Evolutionary conservation across 2,329 filamentous ascomycete species (phyloP).

Genomic region (Fusarium udum): DNA sequence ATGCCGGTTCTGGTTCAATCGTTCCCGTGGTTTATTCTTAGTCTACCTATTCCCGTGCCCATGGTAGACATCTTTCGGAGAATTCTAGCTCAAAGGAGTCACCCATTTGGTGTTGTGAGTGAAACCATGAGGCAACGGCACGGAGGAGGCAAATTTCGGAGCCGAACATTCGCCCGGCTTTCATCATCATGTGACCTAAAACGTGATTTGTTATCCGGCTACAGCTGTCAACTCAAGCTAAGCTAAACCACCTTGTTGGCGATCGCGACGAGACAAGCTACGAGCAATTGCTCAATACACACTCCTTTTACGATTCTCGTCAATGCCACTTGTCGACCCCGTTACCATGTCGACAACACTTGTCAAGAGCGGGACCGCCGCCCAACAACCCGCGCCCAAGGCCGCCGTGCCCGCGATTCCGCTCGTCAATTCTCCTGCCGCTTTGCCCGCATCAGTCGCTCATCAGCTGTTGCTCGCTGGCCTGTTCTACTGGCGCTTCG

Average conservation of each 20-base stretch:
- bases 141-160: slow-evolving; percentile 21
- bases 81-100: slow-evolving; percentile 11
- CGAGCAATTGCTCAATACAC: slow-evolving; percentile 31
- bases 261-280: slow-evolving; percentile 30
- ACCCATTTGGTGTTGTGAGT: neutral
- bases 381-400: slow-evolving; percentile 43
- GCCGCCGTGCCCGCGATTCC: slow-evolving; percentile 50
- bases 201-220: slow-evolving; percentile 29
- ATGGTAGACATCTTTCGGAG: neutral
- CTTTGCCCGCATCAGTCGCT: slow-evolving; percentile 66
- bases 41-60: neutral
- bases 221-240: slow-evolving; percentile 31
- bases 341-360: slow-evolving; percentile 52
- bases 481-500: slow-evolving; percentile 71
- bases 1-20: neutral
- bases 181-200: slow-evolving; percentile 30
- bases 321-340: slow-evolving; percentile 49
- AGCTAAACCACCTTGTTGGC: slow-evolving; percentile 25
- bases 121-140: neutral
- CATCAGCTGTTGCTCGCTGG: slow-evolving; percentile 75
- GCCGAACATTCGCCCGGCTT: slow-evolving; percentile 5
- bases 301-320: slow-evolving; percentile 8
- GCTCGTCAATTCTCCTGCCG: slow-evolving; percentile 50
- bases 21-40: neutral
- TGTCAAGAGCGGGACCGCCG: slow-evolving; percentile 43